Conservation (phyloP, 176 grass and related monocot genomes). For the Triticum monococcum region DNA sequence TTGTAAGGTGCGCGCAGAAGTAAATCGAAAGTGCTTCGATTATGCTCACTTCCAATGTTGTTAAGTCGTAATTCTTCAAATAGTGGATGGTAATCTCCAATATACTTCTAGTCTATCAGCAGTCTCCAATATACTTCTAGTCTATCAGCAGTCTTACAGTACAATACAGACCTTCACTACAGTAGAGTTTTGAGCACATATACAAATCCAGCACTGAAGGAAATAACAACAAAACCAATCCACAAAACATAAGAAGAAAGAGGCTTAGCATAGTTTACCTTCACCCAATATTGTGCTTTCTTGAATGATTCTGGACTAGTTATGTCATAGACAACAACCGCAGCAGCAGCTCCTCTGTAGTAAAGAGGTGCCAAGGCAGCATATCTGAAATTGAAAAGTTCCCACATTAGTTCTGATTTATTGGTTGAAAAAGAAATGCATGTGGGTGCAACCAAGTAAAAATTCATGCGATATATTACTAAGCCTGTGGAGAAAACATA, state of each 20-base stretch:
- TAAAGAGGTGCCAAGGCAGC: constrained; percentile 95
- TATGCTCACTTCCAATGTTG: background rate
- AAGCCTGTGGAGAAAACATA: background rate
- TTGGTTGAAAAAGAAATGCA: background rate
- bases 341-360: constrained; percentile 90
- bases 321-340: constrained; percentile 94
- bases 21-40: background rate
- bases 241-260: constrained; percentile 2
- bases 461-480: background rate
- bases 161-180: background rate
- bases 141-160: background rate
- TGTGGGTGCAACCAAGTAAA: background rate
- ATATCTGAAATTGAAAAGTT: constrained; percentile 54
- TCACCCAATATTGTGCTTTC: constrained; percentile 98
- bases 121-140: constrained; percentile 2
- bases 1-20: background rate
- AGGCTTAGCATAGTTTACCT: constrained; percentile 48
- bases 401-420: background rate
- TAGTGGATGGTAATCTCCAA: background rate
- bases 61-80: background rate
- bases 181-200: background rate
- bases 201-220: background rate
- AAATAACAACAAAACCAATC: background rate
- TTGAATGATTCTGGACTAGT: constrained; percentile 91
- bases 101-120: constrained; percentile 1